Evolutionary conservation across 352 stramenopile genomes (phyloP).

Genomic region (Phytophthora multivora): DNA sequence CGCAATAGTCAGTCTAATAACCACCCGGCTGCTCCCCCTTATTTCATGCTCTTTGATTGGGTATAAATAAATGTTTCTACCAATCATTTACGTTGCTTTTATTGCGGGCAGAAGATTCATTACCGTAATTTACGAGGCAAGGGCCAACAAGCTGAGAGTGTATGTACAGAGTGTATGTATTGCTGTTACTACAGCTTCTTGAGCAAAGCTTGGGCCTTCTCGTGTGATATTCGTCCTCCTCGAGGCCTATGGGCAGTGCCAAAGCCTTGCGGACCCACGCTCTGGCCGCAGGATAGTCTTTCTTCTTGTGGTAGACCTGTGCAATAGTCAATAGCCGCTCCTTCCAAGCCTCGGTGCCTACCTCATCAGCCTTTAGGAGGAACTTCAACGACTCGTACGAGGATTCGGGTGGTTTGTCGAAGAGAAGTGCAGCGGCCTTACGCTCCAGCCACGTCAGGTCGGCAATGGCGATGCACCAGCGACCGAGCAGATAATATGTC

Average conservation of each 20-base stretch:
- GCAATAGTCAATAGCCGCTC: constrained; percentile 80
- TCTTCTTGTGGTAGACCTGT: constrained; percentile 82
- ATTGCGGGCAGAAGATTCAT: too few species aligned
- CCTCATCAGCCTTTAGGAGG: constrained; percentile 72
- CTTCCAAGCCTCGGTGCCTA: constrained; percentile 78
- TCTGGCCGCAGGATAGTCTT: constrained; percentile 59
- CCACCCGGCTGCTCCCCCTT: constrained; percentile 21
- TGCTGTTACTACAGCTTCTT: background rate
- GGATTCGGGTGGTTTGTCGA: constrained; percentile 75
- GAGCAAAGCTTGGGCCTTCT: background rate
- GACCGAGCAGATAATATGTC: constrained; percentile 77
- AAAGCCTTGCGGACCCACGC: constrained; percentile 46
- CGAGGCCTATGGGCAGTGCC: background rate
- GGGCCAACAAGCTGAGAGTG: too few species aligned
- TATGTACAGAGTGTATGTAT: too few species aligned
- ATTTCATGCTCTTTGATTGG: constrained; percentile 9
- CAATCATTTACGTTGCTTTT: too few species aligned
- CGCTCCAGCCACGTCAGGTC: constrained; percentile 85
- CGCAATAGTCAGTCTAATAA: constrained; percentile 43
- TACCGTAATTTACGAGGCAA: too few species aligned
- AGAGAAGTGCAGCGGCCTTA: constrained; percentile 78
- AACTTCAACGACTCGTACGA: constrained; percentile 81
- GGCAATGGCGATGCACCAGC: constrained; percentile 83
- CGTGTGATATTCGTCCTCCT: background rate
- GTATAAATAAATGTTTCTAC: background rate